Evolutionary conservation across 2,329 filamentous ascomycete species (phyloP).

Genomic region (Botrytis tulipae): DNA sequence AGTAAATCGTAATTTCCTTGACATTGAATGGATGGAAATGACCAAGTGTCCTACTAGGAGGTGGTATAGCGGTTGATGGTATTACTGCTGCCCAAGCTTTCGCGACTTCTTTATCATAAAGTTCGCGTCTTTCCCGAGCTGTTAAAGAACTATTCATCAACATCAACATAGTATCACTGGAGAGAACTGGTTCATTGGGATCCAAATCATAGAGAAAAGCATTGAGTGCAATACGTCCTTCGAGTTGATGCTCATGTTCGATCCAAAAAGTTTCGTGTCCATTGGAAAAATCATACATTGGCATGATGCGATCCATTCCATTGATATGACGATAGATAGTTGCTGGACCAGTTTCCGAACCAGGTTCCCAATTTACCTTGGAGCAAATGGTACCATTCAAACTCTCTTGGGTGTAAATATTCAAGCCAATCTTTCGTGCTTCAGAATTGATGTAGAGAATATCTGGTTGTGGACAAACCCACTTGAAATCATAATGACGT

Average conservation of each 20-base stretch:
- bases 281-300: background rate
- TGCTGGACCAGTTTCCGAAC: background rate
- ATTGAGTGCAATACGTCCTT: background rate
- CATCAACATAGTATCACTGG: background rate
- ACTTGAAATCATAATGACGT: background rate
- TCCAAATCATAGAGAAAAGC: slow-evolving; percentile 11
- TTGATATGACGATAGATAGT: background rate
- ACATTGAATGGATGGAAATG: background rate
- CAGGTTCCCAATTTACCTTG: background rate
- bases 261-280: background rate
- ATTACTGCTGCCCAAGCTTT: background rate
- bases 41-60: background rate
- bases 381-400: background rate
- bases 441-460: background rate
- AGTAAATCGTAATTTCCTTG: background rate
- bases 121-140: background rate
- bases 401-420: background rate
- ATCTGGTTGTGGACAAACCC: background rate
- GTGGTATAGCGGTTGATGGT: background rate
- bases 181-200: background rate
- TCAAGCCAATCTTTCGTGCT: background rate
- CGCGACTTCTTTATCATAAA: background rate
- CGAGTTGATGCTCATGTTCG: background rate
- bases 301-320: background rate
- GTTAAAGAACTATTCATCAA: background rate